Evolutionary conservation across 192 early-diverging fungal species (phyloP), one percentile per base, ranked within the genome.

Genomic region (Umbelopsis ramanniana): DNA sequence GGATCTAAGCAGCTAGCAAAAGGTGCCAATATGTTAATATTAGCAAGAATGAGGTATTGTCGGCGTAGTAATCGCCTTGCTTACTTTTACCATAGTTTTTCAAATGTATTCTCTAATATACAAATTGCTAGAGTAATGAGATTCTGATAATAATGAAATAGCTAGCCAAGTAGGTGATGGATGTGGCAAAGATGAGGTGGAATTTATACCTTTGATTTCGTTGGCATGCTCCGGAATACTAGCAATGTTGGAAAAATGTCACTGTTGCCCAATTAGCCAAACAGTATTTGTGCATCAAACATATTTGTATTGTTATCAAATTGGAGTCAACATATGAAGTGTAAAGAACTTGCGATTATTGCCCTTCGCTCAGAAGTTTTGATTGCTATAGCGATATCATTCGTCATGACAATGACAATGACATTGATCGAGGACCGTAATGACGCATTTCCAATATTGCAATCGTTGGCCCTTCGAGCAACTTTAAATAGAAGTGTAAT

Each of bases 211-310:
- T 29, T 19, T 26, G 14, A 37, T 29, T 14, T 29, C 57, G 33
- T 50, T 50, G 57, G 57, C 57, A 63, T 63, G 57, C 33, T 63
- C 57, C 26, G 26, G 19, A 17, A 63, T 63, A 50, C 26, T 63
- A 33, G 57, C 57, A 63, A 63, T 37, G 57, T 63, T 35, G 33
- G 24, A 63, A 63, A 37, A 7, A 37, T 37, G 29, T 33, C 12
- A 37, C 33, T 17, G 29, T 63, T 37, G 33, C 57, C 26, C 57
- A 37, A 38, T 12, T 35, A 35, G 26, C 33, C 12, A 19, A 29
- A 26, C 26, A 63, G 14, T 50, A 19, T 50, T 50, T 50, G 48
- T 21, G 57, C 3, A n/a, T 17, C 19, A 29, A 63, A 14, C 29
- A 37, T 63, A 29, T 35, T 63, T 63, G 29, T 63, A n/a, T 57